Evolutionary conservation across 2,329 filamentous ascomycete species (phyloP).

Genomic region (Diaporthe citriasiana): DNA sequence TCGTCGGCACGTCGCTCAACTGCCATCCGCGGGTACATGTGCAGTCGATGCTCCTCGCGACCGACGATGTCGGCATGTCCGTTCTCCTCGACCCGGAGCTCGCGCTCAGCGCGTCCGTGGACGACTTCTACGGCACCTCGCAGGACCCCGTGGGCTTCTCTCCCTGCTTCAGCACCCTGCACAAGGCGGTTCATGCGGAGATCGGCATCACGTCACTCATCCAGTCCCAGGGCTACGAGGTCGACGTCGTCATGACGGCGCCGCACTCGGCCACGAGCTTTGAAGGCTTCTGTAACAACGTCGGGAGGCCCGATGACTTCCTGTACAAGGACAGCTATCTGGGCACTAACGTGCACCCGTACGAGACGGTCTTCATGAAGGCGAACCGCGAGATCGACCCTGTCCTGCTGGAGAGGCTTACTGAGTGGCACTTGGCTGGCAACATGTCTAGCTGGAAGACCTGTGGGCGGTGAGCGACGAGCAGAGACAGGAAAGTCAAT

Average conservation of each 20-base stretch:
- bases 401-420: slow-evolving; percentile 48
- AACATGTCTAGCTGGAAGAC: slow-evolving; percentile 48
- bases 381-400: slow-evolving; percentile 51
- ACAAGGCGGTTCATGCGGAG: slow-evolving; percentile 48
- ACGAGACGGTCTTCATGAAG: slow-evolving; percentile 56
- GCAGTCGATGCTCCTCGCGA: slow-evolving; percentile 54
- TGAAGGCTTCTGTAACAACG: slow-evolving; percentile 38
- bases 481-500: background rate
- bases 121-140: slow-evolving; percentile 44
- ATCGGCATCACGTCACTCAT: slow-evolving; percentile 48
- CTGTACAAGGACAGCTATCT: slow-evolving; percentile 48
- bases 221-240: slow-evolving; percentile 49
- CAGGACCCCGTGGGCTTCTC: slow-evolving; percentile 46
- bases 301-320: slow-evolving; percentile 45
- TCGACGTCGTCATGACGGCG: slow-evolving; percentile 50
- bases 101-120: slow-evolving; percentile 43
- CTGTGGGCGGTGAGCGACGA: slow-evolving; percentile 38
- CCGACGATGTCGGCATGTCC: slow-evolving; percentile 51
- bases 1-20: slow-evolving; percentile 54
- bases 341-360: slow-evolving; percentile 54
- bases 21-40: slow-evolving; percentile 51
- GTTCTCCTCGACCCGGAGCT: slow-evolving; percentile 50
- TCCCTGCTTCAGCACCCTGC: slow-evolving; percentile 47
- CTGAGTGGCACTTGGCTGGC: slow-evolving; percentile 49
- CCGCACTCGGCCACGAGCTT: slow-evolving; percentile 44